phyloP scores from a whole-genome alignment of 139 green algal species.

The Chlorella sp. region DNA sequence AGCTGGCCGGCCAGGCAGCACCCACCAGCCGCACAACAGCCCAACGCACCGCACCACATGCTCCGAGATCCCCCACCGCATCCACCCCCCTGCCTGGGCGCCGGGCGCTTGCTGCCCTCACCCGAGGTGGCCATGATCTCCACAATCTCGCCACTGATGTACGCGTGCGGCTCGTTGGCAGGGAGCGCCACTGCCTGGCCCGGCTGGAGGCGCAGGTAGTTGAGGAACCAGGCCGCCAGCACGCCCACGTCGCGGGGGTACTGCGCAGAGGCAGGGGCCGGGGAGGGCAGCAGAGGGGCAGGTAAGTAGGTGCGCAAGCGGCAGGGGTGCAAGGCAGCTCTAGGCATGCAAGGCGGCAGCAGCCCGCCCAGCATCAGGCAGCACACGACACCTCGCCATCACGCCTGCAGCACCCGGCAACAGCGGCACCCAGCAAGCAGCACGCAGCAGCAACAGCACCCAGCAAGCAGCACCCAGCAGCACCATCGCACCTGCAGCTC shows the following conservation, averaged over 20 bases:
- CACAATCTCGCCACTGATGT: constrained; percentile 87
- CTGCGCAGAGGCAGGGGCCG: constrained; percentile 54
- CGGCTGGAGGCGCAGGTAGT: constrained; percentile 69
- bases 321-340: no score
- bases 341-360: background rate
- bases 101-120: background rate
- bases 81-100: background rate
- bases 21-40: background rate
- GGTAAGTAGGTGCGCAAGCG: no score
- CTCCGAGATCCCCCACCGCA: background rate
- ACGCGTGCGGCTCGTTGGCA: constrained; percentile 98
- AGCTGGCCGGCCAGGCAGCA: background rate
- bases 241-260: constrained; percentile 96
- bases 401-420: no score
- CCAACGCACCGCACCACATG: background rate
- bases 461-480: no score
- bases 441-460: no score
- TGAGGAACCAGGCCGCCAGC: constrained; percentile 93
- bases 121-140: constrained; percentile 62
- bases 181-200: constrained; percentile 87
- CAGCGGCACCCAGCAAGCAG: no score
- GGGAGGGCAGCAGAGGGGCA: no score
- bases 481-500: constrained; percentile 38
- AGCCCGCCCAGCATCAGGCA: no score
- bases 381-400: no score